A percentile compares a stretch with the other conserved stretches of the same genome.
phyloP scores from a whole-genome alignment of 352 stramenopile species.

The Globisporangium perplexum region DNA sequence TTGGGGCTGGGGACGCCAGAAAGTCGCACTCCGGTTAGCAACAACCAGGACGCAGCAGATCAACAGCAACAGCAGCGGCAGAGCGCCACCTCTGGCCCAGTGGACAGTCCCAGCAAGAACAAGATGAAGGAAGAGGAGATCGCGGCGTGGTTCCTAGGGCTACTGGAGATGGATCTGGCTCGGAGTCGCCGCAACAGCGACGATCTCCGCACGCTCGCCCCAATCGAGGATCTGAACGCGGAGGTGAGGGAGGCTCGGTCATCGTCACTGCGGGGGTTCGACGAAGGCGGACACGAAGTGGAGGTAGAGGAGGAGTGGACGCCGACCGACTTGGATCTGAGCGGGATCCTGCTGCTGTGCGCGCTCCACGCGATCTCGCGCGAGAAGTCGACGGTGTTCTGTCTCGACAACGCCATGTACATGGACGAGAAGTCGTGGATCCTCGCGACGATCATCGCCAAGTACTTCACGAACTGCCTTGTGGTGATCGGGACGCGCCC shows the following conservation, averaged over 20 bases:
- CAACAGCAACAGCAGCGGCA: constrained; percentile 8
- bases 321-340: constrained; percentile 58
- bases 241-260: background rate
- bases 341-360: constrained; percentile 72
- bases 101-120: constrained; percentile 19
- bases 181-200: constrained; percentile 21
- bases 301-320: constrained; percentile 40
- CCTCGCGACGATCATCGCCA: constrained; percentile 70
- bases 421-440: constrained; percentile 87
- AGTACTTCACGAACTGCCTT: constrained; percentile 86
- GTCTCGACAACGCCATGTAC: constrained; percentile 82
- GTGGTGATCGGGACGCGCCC: constrained; percentile 66
- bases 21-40: background rate
- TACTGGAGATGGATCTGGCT: constrained; percentile 58
- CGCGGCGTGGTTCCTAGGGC: constrained; percentile 57
- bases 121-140: constrained; percentile 67
- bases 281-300: constrained; percentile 5
- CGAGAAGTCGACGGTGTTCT: constrained; percentile 61
- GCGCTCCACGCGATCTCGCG: constrained; percentile 74
- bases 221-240: constrained; percentile 6
- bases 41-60: constrained; percentile 22
- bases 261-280: background rate
- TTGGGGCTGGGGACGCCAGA: background rate
- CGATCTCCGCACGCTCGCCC: constrained; percentile 7
- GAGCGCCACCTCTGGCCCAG: constrained; percentile 2